Conservation (phyloP, 345 rosid genomes). For the Camelina hispida region DNA sequence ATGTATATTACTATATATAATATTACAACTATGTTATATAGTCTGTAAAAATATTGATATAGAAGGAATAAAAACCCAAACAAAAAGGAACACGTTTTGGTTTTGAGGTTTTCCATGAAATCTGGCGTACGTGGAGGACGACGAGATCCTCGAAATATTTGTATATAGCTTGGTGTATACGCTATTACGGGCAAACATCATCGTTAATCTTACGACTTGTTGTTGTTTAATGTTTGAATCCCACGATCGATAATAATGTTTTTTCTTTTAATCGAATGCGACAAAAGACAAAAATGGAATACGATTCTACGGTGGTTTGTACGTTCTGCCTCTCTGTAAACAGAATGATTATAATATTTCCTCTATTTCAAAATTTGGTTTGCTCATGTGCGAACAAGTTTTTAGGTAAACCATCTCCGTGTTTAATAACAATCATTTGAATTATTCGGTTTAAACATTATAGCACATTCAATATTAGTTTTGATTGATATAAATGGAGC, state of each 20-base stretch:
- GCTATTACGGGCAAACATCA: conserved; percentile 37
- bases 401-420: neutral
- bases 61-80: neutral
- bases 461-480: too few relatives aligned
- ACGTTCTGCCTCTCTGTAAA: conserved; percentile 14
- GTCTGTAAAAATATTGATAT: neutral
- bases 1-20: neutral
- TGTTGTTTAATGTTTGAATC: conserved; percentile 32
- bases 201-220: conserved; percentile 43
- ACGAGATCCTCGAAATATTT: conserved; percentile 38
- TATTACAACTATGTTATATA: conserved; percentile 3
- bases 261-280: neutral
- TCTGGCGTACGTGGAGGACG: conserved; percentile 41
- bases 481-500: conserved; percentile 4
- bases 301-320: conserved; percentile 17
- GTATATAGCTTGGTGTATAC: conserved; percentile 35
- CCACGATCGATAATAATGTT: conserved; percentile 22
- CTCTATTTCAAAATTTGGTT: conserved; percentile 17
- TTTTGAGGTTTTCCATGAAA: conserved; percentile 33
- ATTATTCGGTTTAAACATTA: neutral
- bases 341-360: neutral
- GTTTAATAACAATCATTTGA: conserved; percentile 3
- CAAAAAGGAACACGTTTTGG: conserved; percentile 13
- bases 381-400: conserved; percentile 34
- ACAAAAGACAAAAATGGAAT: conserved; percentile 34